Base-by-base conservation (phyloP, 768 basidiomycete genomes). In the Lactarius indigo region DNA sequence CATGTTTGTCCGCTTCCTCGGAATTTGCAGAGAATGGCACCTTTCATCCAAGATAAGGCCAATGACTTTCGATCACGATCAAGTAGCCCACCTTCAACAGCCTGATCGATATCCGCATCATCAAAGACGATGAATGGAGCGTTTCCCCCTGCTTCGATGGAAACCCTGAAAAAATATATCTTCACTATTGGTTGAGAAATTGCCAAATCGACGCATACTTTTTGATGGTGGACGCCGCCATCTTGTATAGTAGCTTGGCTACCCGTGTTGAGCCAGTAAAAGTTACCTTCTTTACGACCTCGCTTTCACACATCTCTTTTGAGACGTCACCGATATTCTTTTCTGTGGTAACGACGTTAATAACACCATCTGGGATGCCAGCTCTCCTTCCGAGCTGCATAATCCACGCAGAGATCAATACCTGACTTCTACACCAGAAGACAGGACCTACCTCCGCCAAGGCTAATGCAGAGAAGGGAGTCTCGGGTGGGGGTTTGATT, bases 121-220 rank as follows among this genome's bases (percentile, higher is more conserved):
- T 94, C 91, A 75, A 99, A 98, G 8, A 99, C 91, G 71, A 98
- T 97, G 77, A 99, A 95, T 0, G 96, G 91, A 0, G 96, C 87
- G 71, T 98, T 98, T 33, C 97, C 96, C 17, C 95, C 94, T 33
- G 94, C 91, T 78, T 96, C 94, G 42, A 94, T 77, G 2, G 93
- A 93, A 12, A 87, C 75, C 69, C 87, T 67, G 26, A 80, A 70
- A 42, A 39, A 59, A 57, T 7, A 41, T 54, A 18, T 18, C 12
- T 35, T 52, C 35, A 17, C 7, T 55, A 47, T 56, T 12, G 28
- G 30, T 35, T 28, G 35, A 13, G 12, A 57, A 20, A n/a, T 20
- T 62, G 52, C 39, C 28, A 20, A 41, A n/a, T 17, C 20, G 41
- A 39, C 6, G 73, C 84, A 5, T 37, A 92, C 92, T 93, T 94